Base-by-base conservation (phyloP, 2,329 filamentous ascomycete genomes). In the Pseudogymnoascus sp. region DNA sequence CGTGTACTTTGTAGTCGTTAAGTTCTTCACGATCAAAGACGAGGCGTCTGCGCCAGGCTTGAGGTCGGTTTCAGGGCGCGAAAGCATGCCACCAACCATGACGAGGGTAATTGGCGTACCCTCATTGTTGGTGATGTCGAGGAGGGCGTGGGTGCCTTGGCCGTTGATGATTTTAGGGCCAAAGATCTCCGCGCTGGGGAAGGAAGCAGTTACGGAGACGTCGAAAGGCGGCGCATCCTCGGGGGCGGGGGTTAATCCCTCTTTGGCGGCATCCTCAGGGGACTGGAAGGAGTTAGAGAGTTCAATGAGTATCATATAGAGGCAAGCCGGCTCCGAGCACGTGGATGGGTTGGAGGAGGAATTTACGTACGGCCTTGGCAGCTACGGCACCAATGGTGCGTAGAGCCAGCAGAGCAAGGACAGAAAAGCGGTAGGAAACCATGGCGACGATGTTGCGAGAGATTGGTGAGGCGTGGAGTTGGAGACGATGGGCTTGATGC, bases 111-210 rank as follows among this genome's bases (percentile, higher is more conserved):
- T 84, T 24, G 92, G 84, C 61, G 82, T 81, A 11, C 84, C 81
- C 78, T 99, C 95, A 66, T 90, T 82, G 81, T 99, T 99, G 75
- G 82, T 84, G 75, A 99, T 82, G 72, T 91, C 87, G 70, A 99
- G 79, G 62, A 96, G 78, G 37, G 92, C 89, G 76, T 90, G 86
- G 67, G 92, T 96, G 43, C 91, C 86, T 68, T 89, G 88, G 72
- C 92, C 91, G 75, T 99, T 99, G 81, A 98, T 85, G 70, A 98
- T 87, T 84, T 96, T 96, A 70, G 98, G 87, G 71, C 93, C 95
- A 70, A 97, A 95, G 77, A 96, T 88, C 78, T 82, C 68, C 79
- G 87, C 75, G 73, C 88, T 80, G 77, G 84, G 78, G 80, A 86
- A 84, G 75, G 80, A 81, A 65, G 88, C 83, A 68, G 82, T 82